A percentile compares a stretch with the other conserved stretches of the same genome.
Evolutionary conservation across 495 filamentous ascomycete species (phyloP).

Genomic region (Neurospora sp.): DNA sequence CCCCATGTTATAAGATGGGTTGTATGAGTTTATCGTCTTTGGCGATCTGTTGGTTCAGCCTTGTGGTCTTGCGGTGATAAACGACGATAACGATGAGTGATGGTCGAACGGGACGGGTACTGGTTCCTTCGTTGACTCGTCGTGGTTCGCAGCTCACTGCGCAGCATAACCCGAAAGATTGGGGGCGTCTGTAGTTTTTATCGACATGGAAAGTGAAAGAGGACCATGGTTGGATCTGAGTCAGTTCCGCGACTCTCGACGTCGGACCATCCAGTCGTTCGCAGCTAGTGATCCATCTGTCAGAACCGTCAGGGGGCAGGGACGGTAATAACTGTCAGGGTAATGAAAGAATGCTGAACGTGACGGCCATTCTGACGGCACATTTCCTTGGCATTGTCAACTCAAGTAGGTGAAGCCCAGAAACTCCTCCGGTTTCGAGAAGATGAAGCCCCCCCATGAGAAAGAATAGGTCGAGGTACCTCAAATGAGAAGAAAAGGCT

Average conservation of each 20-base stretch:
- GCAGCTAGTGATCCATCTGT: no score
- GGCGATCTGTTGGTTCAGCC: background rate
- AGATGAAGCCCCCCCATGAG: no score
- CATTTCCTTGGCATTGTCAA: no score
- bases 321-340: no score
- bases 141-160: background rate
- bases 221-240: background rate
- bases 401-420: no score
- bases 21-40: background rate
- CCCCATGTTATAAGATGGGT: background rate
- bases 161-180: no score
- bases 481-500: no score
- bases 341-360: no score
- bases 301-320: no score
- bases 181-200: background rate
- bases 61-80: background rate
- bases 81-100: background rate
- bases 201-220: background rate
- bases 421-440: no score
- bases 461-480: no score
- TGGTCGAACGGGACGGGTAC: background rate
- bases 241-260: background rate
- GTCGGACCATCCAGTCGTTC: background rate
- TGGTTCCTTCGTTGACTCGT: background rate
- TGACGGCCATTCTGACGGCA: no score